phyloP scores from a whole-genome alignment of 2,329 filamentous ascomycete species.

The Lasiodiplodia sp. region DNA sequence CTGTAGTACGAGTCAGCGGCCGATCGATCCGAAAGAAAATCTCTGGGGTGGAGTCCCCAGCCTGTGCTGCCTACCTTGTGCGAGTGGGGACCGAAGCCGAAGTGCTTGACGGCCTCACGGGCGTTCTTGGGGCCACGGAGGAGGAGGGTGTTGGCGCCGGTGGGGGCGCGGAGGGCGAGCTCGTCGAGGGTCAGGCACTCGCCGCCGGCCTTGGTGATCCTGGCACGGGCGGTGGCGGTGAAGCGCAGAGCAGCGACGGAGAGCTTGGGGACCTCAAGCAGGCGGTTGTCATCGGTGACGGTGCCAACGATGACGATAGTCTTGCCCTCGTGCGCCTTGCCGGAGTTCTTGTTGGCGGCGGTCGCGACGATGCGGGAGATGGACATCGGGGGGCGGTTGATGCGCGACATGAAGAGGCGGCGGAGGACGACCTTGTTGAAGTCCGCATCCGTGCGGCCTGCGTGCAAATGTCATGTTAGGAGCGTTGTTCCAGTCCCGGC shows the following conservation, averaged over 20 bases:
- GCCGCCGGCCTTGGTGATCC: constrained; percentile 92
- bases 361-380: constrained; percentile 83
- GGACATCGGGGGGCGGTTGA: constrained; percentile 88
- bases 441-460: constrained; percentile 91
- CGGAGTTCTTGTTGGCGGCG: constrained; percentile 59
- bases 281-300: constrained; percentile 95
- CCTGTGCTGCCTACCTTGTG: constrained; percentile 74
- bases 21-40: neutral
- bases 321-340: constrained; percentile 71
- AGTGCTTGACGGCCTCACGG: constrained; percentile 98
- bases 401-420: constrained; percentile 97
- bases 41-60: constrained; percentile 31
- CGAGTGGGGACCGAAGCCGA: constrained; percentile 96
- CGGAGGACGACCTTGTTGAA: constrained; percentile 99
- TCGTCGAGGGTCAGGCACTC: constrained; percentile 96
- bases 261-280: constrained; percentile 85
- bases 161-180: constrained; percentile 92
- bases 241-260: constrained; percentile 94
- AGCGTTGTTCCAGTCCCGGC: neutral
- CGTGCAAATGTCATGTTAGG: constrained; percentile 14
- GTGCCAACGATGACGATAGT: constrained; percentile 94
- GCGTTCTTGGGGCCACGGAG: constrained; percentile 98
- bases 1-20: constrained; percentile 55
- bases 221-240: constrained; percentile 92
- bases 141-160: constrained; percentile 94